These are phyloP conservation scores for Senecio squalidus DNA, from an alignment of 140 eudicot species.

Conservation along the genomic window DNA sequence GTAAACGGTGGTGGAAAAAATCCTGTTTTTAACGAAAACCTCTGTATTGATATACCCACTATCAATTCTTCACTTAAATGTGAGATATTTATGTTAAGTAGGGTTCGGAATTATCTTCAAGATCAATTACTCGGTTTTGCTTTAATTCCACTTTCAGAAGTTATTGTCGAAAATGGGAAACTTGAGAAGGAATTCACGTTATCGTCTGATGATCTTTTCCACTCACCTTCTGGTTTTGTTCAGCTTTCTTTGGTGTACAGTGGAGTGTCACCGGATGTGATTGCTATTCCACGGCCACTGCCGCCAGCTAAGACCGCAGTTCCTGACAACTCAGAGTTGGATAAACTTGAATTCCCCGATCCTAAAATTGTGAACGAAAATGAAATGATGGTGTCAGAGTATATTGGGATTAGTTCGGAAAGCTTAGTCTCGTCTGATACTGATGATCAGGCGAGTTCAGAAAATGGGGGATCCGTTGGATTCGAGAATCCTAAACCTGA, in stretches of 20 bases:
- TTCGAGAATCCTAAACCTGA: constrained; percentile 35
- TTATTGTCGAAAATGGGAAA: constrained; percentile 56
- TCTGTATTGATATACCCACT: constrained; percentile 43
- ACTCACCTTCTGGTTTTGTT: constrained; percentile 96
- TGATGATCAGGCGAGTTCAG: constrained; percentile 56
- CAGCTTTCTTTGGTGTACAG: constrained; percentile 62
- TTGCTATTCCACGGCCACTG: constrained; percentile 35
- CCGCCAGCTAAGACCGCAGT: constrained; percentile 14
- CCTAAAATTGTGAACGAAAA: constrained; percentile 75
- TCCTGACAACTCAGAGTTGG: constrained; percentile 37
- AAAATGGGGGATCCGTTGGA: constrained; percentile 30
- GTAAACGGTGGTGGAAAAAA: constrained; percentile 90
- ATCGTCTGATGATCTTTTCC: constrained; percentile 83
- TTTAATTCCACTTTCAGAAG: constrained; percentile 74
- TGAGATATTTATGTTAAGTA: constrained; percentile 91
- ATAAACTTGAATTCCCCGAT: constrained; percentile 92
- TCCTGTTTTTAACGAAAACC: constrained; percentile 73
- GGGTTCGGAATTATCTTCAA: constrained; percentile 83
- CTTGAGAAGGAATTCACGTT: constrained; percentile 76
- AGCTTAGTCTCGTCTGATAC: constrained; percentile 64
- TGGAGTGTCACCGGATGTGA: constrained; percentile 77
- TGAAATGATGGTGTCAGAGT: constrained; percentile 82
- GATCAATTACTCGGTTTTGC: constrained; percentile 96
- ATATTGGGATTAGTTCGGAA: constrained; percentile 57
- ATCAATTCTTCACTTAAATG: constrained; percentile 71